Evolutionary conservation across 352 stramenopile genomes (phyloP).

Genomic region (Thalassiosira mediterranea): DNA sequence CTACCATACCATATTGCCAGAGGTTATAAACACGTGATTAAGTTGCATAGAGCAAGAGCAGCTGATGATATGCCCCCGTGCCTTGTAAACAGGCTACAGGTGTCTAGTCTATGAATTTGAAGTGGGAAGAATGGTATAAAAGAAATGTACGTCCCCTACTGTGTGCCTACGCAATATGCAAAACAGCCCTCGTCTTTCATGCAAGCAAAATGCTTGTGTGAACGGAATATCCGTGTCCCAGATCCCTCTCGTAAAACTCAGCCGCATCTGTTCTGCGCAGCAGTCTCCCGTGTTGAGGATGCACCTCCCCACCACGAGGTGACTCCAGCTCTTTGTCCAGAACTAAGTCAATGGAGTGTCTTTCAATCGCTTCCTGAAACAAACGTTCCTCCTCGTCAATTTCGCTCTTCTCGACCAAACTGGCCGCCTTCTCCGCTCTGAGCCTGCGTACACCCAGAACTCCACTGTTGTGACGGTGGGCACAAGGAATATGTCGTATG

Average conservation of each 20-base stretch:
- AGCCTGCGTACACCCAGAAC: neutral
- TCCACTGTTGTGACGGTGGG: neutral
- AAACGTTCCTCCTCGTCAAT: neutral
- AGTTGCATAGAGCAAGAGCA: no score
- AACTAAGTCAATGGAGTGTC: neutral
- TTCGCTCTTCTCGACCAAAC: neutral
- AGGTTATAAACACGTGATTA: no score
- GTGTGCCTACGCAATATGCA: no score
- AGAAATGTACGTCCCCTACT: no score
- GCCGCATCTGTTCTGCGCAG: slow-evolving; percentile 15
- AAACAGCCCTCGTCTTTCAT: neutral
- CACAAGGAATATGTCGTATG: no score
- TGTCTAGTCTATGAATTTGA: no score
- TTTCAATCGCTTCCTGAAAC: no score
- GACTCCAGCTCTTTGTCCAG: neutral
- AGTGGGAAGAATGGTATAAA: no score
- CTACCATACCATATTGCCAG: no score
- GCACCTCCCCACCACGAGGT: neutral
- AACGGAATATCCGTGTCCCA: slow-evolving; percentile 30
- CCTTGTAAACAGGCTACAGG: no score
- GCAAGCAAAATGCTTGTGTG: slow-evolving; percentile 11
- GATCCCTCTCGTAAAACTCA: slow-evolving; percentile 30
- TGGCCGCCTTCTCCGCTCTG: neutral
- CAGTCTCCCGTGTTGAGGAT: slow-evolving; percentile 12
- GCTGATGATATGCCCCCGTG: no score